phyloP scores from a whole-genome alignment of 1,284 basidiomycete genomes.

The Trametes hirsuta region DNA sequence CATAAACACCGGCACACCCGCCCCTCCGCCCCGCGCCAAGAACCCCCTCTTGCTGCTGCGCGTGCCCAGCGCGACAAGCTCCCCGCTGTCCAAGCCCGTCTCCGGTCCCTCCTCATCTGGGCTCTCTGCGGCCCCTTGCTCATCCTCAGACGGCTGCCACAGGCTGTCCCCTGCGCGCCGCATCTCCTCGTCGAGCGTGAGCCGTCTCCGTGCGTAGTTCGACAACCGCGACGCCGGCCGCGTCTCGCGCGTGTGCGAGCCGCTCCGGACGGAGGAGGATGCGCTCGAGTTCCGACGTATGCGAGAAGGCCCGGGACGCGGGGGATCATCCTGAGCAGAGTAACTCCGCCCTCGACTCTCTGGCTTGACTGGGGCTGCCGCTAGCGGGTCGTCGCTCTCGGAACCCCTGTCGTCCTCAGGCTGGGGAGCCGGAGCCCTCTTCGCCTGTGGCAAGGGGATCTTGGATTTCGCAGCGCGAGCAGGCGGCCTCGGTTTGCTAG shows the following conservation, averaged over 20 bases:
- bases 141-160: slow-evolving; percentile 30
- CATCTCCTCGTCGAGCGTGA: slow-evolving; percentile 70
- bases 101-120: slow-evolving; percentile 32
- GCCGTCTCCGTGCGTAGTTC: slow-evolving; percentile 38
- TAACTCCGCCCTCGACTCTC: background rate
- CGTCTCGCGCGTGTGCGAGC: background rate
- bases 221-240: slow-evolving; percentile 13
- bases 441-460: slow-evolving; percentile 8
- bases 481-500: slow-evolving; percentile 59
- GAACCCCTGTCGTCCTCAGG: slow-evolving; percentile 3
- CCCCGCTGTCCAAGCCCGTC: slow-evolving; percentile 44
- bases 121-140: slow-evolving; percentile 26
- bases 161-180: slow-evolving; percentile 45
- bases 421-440: slow-evolving; percentile 10
- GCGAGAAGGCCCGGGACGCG: background rate
- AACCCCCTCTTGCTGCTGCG: slow-evolving; percentile 59
- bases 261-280: slow-evolving; percentile 9
- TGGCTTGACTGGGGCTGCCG: background rate
- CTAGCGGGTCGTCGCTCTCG: slow-evolving; percentile 30
- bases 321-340: background rate
- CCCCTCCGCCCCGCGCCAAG: slow-evolving; percentile 73
- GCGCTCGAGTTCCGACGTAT: slow-evolving; percentile 8
- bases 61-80: slow-evolving; percentile 56
- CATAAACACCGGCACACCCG: slow-evolving; percentile 68
- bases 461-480: slow-evolving; percentile 35